phyloP scores from a whole-genome alignment of 2,329 filamentous ascomycete genomes.

The Diaporthe capsici region DNA sequence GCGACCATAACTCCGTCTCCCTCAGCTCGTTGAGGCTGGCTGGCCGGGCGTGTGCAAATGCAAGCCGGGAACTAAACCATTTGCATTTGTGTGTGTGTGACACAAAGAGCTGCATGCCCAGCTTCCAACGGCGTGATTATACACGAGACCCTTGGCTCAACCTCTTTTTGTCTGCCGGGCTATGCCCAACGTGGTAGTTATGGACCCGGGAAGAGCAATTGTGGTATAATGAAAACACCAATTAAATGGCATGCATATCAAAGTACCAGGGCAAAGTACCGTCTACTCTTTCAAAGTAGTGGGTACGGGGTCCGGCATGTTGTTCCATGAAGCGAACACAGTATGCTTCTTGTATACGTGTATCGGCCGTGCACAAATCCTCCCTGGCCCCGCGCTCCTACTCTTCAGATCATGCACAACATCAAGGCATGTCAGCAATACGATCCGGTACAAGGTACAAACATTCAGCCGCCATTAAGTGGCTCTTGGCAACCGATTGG shows the following conservation, averaged over 20 bases:
- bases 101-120: background rate
- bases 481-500: constrained; percentile 4
- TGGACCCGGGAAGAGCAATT: background rate
- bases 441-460: constrained; percentile 7
- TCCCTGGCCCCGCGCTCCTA: background rate
- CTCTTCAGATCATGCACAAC: constrained; percentile 2
- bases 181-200: background rate
- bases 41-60: constrained; percentile 6
- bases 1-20: background rate
- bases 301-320: background rate
- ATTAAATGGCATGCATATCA: background rate
- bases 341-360: background rate
- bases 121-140: constrained; percentile 10
- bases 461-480: background rate
- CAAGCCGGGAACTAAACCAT: background rate
- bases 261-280: constrained; percentile 2
- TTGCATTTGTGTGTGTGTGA: background rate
- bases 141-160: background rate
- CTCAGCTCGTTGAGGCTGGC: background rate
- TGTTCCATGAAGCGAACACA: background rate
- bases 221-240: background rate
- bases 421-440: background rate
- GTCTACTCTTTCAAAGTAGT: background rate
- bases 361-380: background rate
- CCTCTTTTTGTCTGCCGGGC: background rate